phyloP scores from a whole-genome alignment of 306 rosid species.

The Hippophae gyantsensis region DNA sequence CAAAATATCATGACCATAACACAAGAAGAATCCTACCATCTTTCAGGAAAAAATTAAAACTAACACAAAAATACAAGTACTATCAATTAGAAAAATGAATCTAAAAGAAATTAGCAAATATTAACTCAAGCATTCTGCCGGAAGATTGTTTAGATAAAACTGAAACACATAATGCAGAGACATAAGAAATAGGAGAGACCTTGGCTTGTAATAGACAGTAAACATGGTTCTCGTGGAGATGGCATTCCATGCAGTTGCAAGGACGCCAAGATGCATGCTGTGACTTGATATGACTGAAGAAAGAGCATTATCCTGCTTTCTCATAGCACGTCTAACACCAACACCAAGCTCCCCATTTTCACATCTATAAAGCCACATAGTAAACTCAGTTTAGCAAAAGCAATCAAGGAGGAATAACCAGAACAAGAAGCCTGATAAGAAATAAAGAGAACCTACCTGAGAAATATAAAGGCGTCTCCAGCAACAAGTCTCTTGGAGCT shows the following conservation, averaged over 20 bases:
- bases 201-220: conserved; percentile 96
- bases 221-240: conserved; percentile 73
- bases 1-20: too few species aligned
- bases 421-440: not conserved
- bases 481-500: conserved; percentile 98
- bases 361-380: conserved; percentile 42
- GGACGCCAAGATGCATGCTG: conserved; percentile 98
- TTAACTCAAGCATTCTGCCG: too few species aligned
- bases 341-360: conserved; percentile 95
- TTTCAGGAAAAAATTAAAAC: too few species aligned
- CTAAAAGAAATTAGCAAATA: too few species aligned
- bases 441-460: conserved; percentile 25
- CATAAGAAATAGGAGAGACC: conserved; percentile 30
- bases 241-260: conserved; percentile 99
- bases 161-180: not conserved
- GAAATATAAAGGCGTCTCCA: conserved; percentile 82
- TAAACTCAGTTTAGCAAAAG: not conserved
- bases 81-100: too few species aligned
- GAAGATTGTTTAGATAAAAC: too few species aligned
- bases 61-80: too few species aligned
- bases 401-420: not conserved
- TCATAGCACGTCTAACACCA: conserved; percentile 98
- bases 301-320: conserved; percentile 78
- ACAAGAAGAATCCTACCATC: too few species aligned
- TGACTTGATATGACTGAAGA: conserved; percentile 96